Base-by-base conservation (phyloP, 176 grass and related monocot genomes). In the Musa acuminata region DNA sequence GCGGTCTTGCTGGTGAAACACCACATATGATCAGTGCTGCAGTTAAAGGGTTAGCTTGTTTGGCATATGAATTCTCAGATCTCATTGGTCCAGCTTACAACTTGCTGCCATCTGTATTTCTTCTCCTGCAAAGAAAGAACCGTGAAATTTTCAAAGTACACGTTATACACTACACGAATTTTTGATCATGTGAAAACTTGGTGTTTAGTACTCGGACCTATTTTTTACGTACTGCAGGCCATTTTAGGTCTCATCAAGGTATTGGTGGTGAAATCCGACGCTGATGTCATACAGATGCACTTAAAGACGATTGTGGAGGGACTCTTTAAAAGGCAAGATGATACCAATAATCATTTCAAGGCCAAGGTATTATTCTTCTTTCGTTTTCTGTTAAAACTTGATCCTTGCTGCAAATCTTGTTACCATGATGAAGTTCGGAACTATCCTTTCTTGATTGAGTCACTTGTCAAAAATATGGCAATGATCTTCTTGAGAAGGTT, bases 241-340 rank as follows among this genome's bases (percentile, higher is more conserved):
- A 98, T 82, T 85, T 87, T 98, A 80, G 95, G 95, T 73, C 88
- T 93, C 72, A 78, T 98, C 79, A 98, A 98, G 79, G 95, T 89
- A 57, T 72, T 98, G 66, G 90, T 98, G 21, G 94, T 90, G 72
- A 93, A 87, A 87, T 93, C 94, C 64, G 82, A 93, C 84, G 90
- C 74, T 24, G 86, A 98, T 10, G 65, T 89, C 24, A 82, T 98
- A 78, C 77, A 91, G 59, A 76, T 82, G 78, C 95, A 92, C 60
- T 78, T 98, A 78, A 91, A 75, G 55, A 86, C 78, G 27, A 85
- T 98, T 35, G 86, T 98, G 22, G 88, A 87, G 11, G 90, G 90
- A 23, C 83, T 94, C 62, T 74, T 98, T 58, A 84, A 77, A 72
- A 87, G 86, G 90, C 84, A 91, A 85, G 84, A 82, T 79, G 88